phyloP scores from a whole-genome alignment of 331 rosid genomes.

The Arachis monticola region DNA sequence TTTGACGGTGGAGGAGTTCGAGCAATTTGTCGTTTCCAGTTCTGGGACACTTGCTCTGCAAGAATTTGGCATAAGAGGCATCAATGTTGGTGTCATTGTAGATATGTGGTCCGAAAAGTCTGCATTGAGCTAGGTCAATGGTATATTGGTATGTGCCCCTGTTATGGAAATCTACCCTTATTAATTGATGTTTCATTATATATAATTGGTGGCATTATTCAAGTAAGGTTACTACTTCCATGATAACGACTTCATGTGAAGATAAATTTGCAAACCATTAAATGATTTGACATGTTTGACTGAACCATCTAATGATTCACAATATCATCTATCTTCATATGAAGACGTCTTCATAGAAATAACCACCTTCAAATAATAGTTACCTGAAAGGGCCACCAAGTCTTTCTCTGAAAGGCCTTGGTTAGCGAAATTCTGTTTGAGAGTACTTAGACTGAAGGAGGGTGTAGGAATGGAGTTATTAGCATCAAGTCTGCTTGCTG shows the following conservation, averaged over 20 bases:
- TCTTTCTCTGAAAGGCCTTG: constrained; percentile 53
- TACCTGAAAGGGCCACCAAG: constrained; percentile 58
- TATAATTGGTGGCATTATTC: neutral
- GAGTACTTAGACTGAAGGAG: constrained; percentile 29
- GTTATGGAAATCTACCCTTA: constrained; percentile 10
- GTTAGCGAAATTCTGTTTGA: constrained; percentile 44
- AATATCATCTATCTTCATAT: neutral
- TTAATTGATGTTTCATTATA: constrained; percentile 1
- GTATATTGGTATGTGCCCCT: constrained; percentile 74
- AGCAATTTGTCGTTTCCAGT: constrained; percentile 42
- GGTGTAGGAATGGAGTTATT: constrained; percentile 51
- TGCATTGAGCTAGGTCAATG: constrained; percentile 64
- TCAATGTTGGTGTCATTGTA: constrained; percentile 55
- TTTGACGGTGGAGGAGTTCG: constrained; percentile 49
- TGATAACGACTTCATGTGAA: too few relatives aligned
- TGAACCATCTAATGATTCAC: too few relatives aligned
- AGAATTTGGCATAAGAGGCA: constrained; percentile 43
- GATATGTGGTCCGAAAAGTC: constrained; percentile 48
- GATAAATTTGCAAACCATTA: too few relatives aligned
- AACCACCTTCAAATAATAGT: too few relatives aligned
- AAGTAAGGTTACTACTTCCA: too few relatives aligned
- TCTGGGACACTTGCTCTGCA: constrained; percentile 47
- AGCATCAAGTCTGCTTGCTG: constrained; percentile 55
- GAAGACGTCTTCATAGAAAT: too few relatives aligned
- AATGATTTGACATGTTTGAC: too few relatives aligned